Evolutionary conservation across 2,329 filamentous ascomycete species (phyloP), one percentile per base, ranked within the genome.

Genomic region (Fusarium sulawesiense): DNA sequence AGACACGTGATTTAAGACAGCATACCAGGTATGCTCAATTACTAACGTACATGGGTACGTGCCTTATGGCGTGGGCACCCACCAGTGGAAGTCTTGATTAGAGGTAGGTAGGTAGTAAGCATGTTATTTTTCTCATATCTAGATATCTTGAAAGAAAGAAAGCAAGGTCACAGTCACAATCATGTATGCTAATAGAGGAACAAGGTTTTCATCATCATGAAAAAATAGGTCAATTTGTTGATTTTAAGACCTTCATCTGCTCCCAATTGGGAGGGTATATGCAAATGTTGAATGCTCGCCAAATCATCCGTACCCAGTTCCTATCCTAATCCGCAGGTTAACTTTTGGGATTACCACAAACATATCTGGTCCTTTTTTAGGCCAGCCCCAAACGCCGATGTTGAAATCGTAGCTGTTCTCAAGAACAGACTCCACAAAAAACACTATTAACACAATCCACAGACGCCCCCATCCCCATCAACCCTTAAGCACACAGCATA

Each of bases 331-430:
- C 74, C 75, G 64, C 69, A 75, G 73, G 73, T 78, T 73, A 76
- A 76, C 70, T 79, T 80, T 81, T 78, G 73, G 75, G 75, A 77
- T 79, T 70, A 74, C 74, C 76, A 73, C 75, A 76, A 78, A 77
- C 74, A 78, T 73, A 77, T 75, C 76, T 71, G 73, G 68, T 78
- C 75, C 48, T 75, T 79, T 80, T 76, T 74, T 73, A 68, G 73
- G 75, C 76, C 78, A 76, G 77, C 72, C 77, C 77, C 74, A 81
- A 85, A 86, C 84, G 84, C 84, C 85, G 85, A 86, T 87, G 85
- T 87, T 87, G 85, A 87, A 83, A 85, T 86, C 84, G 84, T 84
- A 81, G 80, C 78, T 79, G 80, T 76, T 78, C 76, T 47, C 73
- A 73, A 72, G 73, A 78, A 75, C 80, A 82, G 78, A 74, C 70